Evolutionary conservation across 805 yeast species (phyloP), one percentile per base, ranked within the genome.

Genomic region (Scheffersomyces ergatensis): DNA sequence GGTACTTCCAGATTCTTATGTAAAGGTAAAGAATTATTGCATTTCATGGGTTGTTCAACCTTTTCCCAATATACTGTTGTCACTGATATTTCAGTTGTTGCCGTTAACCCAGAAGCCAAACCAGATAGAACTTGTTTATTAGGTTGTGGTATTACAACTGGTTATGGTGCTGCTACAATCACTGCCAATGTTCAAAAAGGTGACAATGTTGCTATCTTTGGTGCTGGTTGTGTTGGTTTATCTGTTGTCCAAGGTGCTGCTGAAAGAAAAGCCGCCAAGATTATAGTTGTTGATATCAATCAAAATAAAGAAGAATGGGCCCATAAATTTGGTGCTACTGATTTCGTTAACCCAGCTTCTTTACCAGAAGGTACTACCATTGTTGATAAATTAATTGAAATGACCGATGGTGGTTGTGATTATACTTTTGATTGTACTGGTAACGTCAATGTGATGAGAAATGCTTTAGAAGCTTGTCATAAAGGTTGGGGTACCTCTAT

Each of bases 61-160:
- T 93, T 93, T 68, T 82, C 97, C 29, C 95, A 93, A 72, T 93
- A 93, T 66, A 92, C 99, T 12, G 99, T 93, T 42, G 96, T 93
- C 33, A 96, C 98, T 33, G 98, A 93, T 63, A 93, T 93, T 44
- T 89, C 97, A 11, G 88, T 93, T 34, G 99, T 90, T 43, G 93
- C 96, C 14, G 88, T 93, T 50, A 82, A 89, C 63, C 83, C 84
- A 44, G 67, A 78, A 50, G 97, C 96, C 44, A 85, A 88, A 46
- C 75, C 82, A 62, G 96, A 88, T 59, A 80, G 84, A 60, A 85
- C 90, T 30, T 89, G 98, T 73, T 70, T 95, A 64, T 78, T 95
- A 55, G 99, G 99, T 38, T 93, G 99, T 67, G 99, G 99, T 74
- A 87, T 93, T 57, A 93, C 99, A 40, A 93, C 99, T 39, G 99